Conservation (phyloP, 306 rosid species). For the Quercus bicolor region DNA sequence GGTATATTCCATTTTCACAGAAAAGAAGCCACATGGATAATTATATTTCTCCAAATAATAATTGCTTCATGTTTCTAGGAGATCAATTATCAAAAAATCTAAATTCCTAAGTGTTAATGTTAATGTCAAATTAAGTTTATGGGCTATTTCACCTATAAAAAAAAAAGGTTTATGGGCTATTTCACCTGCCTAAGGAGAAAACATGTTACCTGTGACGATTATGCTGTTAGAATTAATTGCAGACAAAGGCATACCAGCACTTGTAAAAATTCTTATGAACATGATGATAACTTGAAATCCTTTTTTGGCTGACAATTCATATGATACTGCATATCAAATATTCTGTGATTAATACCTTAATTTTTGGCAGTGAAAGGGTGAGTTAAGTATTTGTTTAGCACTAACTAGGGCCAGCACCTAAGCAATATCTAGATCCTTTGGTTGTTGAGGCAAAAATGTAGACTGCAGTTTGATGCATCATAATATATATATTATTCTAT, state of each 20-base stretch:
- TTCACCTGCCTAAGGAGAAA: neutral
- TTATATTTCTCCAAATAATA: neutral
- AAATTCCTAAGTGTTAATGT: neutral
- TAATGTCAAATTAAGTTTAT: no score
- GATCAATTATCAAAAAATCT: neutral
- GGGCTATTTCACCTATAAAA: no score
- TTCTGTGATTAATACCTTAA: neutral
- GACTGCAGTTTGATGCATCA: neutral
- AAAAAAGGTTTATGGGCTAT: neutral
- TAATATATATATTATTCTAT: neutral
- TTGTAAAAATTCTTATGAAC: neutral
- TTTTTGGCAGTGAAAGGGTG: neutral
- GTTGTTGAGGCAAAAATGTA: neutral
- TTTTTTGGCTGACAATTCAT: neutral
- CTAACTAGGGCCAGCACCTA: neutral
- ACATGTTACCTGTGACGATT: neutral
- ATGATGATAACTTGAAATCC: neutral
- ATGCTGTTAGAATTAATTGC: neutral
- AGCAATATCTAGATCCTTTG: neutral
- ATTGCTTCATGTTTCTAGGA: neutral
- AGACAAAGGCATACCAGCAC: neutral
- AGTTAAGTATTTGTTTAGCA: neutral
- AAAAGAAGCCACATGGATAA: neutral
- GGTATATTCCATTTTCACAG: neutral
- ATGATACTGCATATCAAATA: neutral